Base-by-base conservation (phyloP, 176 grass and related monocot species). In the Carex scoparia region DNA sequence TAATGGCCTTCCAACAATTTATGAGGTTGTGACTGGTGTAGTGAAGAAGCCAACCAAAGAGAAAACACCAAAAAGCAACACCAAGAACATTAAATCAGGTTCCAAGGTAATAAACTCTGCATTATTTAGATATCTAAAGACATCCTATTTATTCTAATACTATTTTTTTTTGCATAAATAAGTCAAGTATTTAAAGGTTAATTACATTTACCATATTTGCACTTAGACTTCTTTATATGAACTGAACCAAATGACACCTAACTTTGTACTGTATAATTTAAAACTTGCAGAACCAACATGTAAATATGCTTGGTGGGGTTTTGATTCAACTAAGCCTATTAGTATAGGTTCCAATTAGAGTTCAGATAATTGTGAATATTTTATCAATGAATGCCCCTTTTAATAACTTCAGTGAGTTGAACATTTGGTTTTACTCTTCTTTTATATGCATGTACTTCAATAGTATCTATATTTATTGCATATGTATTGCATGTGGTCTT, bases 1-100 rank as follows among this genome's bases (percentile, higher is more conserved):
- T 65, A 97, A 97, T 83, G 92, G 89, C 84, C 95, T 98, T 80
- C 92, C 95, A 33, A 98, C 92, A 2, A 94, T 98, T 84, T 98
- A 94, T 89, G 95, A 98, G 83, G 91, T 98, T 86, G 95, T 98
- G 61, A 98, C 95, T 1, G 95, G 95, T 73, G 91, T 86, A 68
- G 84, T 75, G 0, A 98, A 94, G 89, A 98, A 98, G 76, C 92
- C 91, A 46, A 82, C 86, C 3, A 97, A 97, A 87, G 94, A 97
- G 13, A 98, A 94, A 86, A 86, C 51, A 57, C 85, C 91, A 1
- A 93, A 93, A 84, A 94, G 83, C 83, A 88, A 82, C 89, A 92
- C 64, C 89, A 98, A 93, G 86, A 98, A 65, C 84, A 94, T 84
- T 55, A 96, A 96, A 91, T 86, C 89, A 56, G 85, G 89, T 83